These are phyloP conservation scores for Lachnellula cervina DNA, from an alignment of 2,329 filamentous ascomycete species.

Conservation along the genomic window DNA sequence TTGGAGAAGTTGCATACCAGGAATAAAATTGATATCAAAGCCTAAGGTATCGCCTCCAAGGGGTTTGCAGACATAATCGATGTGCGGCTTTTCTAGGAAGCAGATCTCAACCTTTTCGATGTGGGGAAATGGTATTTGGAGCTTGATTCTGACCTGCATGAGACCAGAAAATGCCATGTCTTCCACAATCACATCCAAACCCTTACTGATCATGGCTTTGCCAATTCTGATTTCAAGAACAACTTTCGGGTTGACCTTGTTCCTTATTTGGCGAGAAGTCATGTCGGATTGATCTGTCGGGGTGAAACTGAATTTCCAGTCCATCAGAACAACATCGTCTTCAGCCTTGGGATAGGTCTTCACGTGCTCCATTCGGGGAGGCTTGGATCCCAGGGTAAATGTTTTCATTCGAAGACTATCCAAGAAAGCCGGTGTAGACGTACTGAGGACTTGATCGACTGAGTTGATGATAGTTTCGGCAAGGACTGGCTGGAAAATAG, in stretches of 20 bases:
- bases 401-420: slow-evolving; percentile 91
- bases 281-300: slow-evolving; percentile 91
- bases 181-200: slow-evolving; percentile 94
- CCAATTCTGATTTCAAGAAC: slow-evolving; percentile 92
- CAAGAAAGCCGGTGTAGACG: slow-evolving; percentile 83
- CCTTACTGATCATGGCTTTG: slow-evolving; percentile 95
- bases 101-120: slow-evolving; percentile 93
- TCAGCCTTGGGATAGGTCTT: slow-evolving; percentile 96
- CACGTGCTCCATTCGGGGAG: slow-evolving; percentile 92
- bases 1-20: slow-evolving; percentile 44
- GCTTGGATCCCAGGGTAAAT: slow-evolving; percentile 91
- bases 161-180: slow-evolving; percentile 94
- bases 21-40: slow-evolving; percentile 99
- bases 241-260: slow-evolving; percentile 95
- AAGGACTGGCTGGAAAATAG: slow-evolving; percentile 92
- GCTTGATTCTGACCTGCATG: slow-evolving; percentile 96
- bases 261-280: slow-evolving; percentile 83
- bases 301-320: slow-evolving; percentile 99
- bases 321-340: slow-evolving; percentile 95
- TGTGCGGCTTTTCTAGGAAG: slow-evolving; percentile 76
- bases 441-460: slow-evolving; percentile 93
- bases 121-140: slow-evolving; percentile 92
- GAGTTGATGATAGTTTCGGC: slow-evolving; percentile 88
- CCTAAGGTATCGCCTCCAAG: slow-evolving; percentile 92
- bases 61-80: slow-evolving; percentile 98